Base-by-base conservation (phyloP, 2,329 filamentous ascomycete species). In the Fusarium papillatum region DNA sequence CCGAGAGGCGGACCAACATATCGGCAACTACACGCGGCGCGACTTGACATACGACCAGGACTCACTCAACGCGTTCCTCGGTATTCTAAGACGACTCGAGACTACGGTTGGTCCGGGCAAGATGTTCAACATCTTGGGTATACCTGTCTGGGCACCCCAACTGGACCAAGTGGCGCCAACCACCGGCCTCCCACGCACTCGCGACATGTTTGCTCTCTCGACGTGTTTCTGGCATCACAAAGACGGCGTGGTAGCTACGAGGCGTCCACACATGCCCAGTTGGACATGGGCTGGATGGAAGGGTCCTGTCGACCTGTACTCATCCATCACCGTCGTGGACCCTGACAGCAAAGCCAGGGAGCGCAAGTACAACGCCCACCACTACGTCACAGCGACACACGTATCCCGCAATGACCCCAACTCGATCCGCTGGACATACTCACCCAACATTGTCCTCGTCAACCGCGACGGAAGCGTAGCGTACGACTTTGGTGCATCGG, bases 281-380 rank as follows among this genome's bases (percentile, higher is more conserved):
- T 84, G 83, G 83, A 82, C 82, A 3, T 84, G 83, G 83, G 82
- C 82, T 4, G 83, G 83, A 3, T 84, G 83, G 83, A 76, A 79
- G 22, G 83, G 83, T 17, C 74, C 80, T 7, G 83, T 84, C 16
- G 82, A 83, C 36, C 72, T 84, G 53, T 78, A 80, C 70, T 84
- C 82, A 8, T 82, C 81, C 14, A 80, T 84, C 29, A 74, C 78
- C 3, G 78, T 84, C n/a, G 76, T 79, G 8, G 82, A 83, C 34
- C 76, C 80, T 2, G 80, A 81, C 22, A 79, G 73, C 46, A 82
- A 77, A 36, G 55, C 71, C 29, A 75, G 79, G 41, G 76, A 79
- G 24, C 80, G 80, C 61, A 84, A 83, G 72, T 72, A 82, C 13
- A 78, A 83, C 29, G 81, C 80, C 61, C 82, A 83, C 36, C 82